Conservation (phyloP, 2,329 filamentous ascomycete genomes). For the Sporothrix sp. region DNA sequence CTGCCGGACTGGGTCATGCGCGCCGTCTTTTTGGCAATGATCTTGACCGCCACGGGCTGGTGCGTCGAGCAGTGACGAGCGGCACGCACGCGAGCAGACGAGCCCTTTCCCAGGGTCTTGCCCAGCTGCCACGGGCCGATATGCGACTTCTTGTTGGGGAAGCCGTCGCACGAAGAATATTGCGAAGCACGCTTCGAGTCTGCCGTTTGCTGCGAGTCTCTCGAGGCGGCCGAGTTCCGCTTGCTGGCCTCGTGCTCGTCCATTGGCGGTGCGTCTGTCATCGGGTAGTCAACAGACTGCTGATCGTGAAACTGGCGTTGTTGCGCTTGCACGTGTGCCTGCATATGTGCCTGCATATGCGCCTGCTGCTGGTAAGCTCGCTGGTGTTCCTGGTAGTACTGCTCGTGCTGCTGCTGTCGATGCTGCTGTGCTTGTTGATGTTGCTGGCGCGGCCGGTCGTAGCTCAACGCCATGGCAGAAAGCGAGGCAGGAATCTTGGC, state of each 20-base stretch:
- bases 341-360: no score
- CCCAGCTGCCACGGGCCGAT: conserved; percentile 93
- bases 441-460: not conserved
- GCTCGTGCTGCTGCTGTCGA: not conserved
- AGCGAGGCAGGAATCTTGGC: not conserved
- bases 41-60: conserved; percentile 86
- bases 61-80: conserved; percentile 72
- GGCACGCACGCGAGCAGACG: conserved; percentile 76
- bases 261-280: conserved; percentile 2
- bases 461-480: conserved; percentile 1
- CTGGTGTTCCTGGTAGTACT: conserved; percentile 7
- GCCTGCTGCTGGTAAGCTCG: conserved; percentile 4
- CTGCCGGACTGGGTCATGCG: conserved; percentile 77
- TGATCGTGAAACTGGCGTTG: conserved; percentile 5
- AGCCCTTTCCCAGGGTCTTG: conserved; percentile 78
- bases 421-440: not conserved
- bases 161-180: conserved; percentile 23
- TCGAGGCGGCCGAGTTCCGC: conserved; percentile 26
- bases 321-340: not conserved
- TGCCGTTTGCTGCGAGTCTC: conserved; percentile 21
- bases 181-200: conserved; percentile 31
- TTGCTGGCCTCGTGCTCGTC: conserved; percentile 11
- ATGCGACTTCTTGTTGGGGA: conserved; percentile 48
- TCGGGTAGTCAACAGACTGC: not conserved
- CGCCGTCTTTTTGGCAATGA: conserved; percentile 75